Evolutionary conservation across 208 protist genomes (phyloP).

Genomic region (Phytomonas sp.): DNA sequence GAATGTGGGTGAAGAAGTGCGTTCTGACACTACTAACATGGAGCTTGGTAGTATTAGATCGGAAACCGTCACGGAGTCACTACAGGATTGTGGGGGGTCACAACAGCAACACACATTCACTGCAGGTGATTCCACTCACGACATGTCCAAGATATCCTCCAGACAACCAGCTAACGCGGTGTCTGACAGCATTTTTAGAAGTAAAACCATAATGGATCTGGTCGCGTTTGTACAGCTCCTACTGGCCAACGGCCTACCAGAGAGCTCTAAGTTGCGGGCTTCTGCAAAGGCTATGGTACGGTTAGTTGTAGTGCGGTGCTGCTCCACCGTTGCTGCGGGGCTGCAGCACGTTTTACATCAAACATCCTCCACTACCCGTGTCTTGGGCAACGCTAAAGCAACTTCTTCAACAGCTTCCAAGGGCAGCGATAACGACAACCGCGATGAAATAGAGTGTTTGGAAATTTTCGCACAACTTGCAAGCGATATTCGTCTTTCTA

Average conservation of each 20-base stretch:
- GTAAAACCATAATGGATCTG: conserved; percentile 32
- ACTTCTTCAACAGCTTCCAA: not conserved
- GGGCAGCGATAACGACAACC: not conserved
- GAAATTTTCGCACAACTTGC: conserved; percentile 32
- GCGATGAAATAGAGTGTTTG: not conserved
- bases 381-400: not conserved
- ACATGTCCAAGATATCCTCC: not conserved
- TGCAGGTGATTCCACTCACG: not conserved
- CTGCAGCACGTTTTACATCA: conserved; percentile 57
- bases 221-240: conserved; percentile 48
- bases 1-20: not conserved
- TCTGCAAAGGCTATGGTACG: conserved; percentile 49
- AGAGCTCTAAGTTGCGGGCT: conserved; percentile 46
- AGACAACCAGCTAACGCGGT: not conserved
- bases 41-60: not conserved
- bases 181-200: not conserved
- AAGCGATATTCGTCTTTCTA: conserved; percentile 44
- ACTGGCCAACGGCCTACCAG: conserved; percentile 42
- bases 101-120: not conserved
- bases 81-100: not conserved
- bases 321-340: conserved; percentile 48
- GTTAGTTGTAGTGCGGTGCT: conserved; percentile 66
- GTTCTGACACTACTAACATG: not conserved
- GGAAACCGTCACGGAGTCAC: not conserved
- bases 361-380: conserved; percentile 23